Evolutionary conservation across 2,329 filamentous ascomycete species (phyloP).

Genomic region (Claviceps monticola): DNA sequence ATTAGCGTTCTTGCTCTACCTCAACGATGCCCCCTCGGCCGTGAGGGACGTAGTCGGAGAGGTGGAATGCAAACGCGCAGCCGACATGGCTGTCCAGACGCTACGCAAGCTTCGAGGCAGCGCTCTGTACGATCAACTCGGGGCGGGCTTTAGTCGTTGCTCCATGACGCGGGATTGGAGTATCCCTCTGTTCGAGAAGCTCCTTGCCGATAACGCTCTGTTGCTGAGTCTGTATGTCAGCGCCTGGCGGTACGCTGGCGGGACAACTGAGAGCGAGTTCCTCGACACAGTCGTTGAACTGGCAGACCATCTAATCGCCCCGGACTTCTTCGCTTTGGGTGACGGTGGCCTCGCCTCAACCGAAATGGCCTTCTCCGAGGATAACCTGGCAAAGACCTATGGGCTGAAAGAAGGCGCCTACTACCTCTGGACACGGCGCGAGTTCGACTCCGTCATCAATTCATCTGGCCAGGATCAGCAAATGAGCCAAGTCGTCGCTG

Average conservation of each 20-base stretch:
- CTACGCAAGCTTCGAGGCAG: slow-evolving; percentile 56
- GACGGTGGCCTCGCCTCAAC: slow-evolving; percentile 73
- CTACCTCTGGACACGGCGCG: slow-evolving; percentile 84
- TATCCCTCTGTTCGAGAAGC: slow-evolving; percentile 92
- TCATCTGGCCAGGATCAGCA: slow-evolving; percentile 26
- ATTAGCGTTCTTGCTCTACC: slow-evolving; percentile 63
- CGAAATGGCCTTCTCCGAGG: slow-evolving; percentile 70
- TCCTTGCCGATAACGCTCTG: slow-evolving; percentile 85
- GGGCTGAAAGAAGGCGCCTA: slow-evolving; percentile 86
- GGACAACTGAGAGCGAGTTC: slow-evolving; percentile 51
- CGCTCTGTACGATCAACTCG: slow-evolving; percentile 41
- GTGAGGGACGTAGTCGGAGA: slow-evolving; percentile 82
- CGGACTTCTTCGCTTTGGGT: slow-evolving; percentile 45
- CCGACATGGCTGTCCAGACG: slow-evolving; percentile 68
- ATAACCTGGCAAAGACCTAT: slow-evolving; percentile 57
- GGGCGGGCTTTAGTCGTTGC: slow-evolving; percentile 52
- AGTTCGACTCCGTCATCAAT: slow-evolving; percentile 62
- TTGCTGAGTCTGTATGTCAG: slow-evolving; percentile 75
- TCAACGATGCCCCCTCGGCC: slow-evolving; percentile 55
- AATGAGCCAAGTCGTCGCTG: slow-evolving; percentile 60
- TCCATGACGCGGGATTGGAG: slow-evolving; percentile 88
- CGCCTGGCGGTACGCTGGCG: slow-evolving; percentile 52
- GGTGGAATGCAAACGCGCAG: slow-evolving; percentile 58
- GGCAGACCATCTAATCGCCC: slow-evolving; percentile 66
- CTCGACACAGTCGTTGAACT: slow-evolving; percentile 68